phyloP scores from a whole-genome alignment of 257 asterid genomes.

The Verbena officinalis region DNA sequence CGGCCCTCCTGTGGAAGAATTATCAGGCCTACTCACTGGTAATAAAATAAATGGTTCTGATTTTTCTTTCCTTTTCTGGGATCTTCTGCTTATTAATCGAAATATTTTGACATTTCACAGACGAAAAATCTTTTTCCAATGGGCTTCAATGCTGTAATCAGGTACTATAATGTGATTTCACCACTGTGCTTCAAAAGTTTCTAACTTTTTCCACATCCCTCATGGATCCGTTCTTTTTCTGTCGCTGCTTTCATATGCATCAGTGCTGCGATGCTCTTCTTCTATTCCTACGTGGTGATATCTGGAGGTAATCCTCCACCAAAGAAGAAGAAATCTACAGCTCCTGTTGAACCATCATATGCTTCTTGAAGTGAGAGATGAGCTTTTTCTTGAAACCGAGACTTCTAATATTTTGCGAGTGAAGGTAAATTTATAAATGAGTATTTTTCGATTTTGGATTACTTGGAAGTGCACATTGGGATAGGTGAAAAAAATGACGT shows the following conservation, averaged over 20 bases:
- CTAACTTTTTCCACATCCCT: conserved; percentile 2
- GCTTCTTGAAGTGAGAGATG: conserved; percentile 1
- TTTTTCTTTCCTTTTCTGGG: no score
- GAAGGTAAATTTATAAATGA: conserved; percentile 22
- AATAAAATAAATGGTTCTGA: no score
- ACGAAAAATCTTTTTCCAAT: conserved; percentile 61
- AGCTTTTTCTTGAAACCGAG: not conserved
- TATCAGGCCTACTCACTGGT: conserved; percentile 75
- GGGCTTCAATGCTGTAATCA: conserved; percentile 62
- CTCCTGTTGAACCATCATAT: conserved; percentile 38
- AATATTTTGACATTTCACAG: conserved; percentile 35
- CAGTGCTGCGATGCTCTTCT: conserved; percentile 91
- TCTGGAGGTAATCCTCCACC: conserved; percentile 77
- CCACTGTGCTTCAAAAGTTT: not conserved
- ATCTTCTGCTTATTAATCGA: no score
- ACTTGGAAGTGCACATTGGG: not conserved
- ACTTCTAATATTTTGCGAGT: not conserved
- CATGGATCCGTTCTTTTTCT: conserved; percentile 1
- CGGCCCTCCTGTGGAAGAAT: conserved; percentile 68
- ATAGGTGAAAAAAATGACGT: not conserved
- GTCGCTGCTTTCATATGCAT: conserved; percentile 6
- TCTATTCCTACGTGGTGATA: conserved; percentile 80
- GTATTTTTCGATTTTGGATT: not conserved
- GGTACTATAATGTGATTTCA: conserved; percentile 47
- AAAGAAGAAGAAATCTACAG: conserved; percentile 48